Evolutionary conservation across 768 basidiomycete species (phyloP), one percentile per base, ranked within the genome.

Genomic region (Suillus cothurnatus): DNA sequence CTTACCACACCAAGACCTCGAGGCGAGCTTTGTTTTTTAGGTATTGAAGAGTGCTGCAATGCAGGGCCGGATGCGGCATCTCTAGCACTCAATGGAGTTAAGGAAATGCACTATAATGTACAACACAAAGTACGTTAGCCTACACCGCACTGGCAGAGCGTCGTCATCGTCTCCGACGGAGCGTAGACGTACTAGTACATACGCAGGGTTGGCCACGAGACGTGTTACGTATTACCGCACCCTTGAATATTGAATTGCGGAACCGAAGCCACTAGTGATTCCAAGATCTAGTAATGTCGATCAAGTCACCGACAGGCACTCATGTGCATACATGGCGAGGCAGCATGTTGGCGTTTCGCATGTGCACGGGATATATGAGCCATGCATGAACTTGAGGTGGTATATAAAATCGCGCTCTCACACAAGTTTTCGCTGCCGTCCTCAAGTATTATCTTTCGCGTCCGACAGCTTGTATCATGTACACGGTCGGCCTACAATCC

Each of bases 401-500:
- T 38, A 58, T 58, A 58, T 38, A 58, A 43, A 41, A 23, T 21
- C 58, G 58, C 39, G 58, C 39, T 39, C 41, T 59, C 39, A 43
- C 39, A 6, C 58, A 41, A 17, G 65, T 65, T 61, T 66, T 68
- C 66, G 66, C 64, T 72, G 73, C 72, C 73, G 66, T 65, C 59
- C 39, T 65, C 67, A 63, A 55, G 62, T 58, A 62, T 73, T 71
- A 72, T 75, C 69, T 65, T 68, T 68, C 58, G 65, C 70, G 69
- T 69, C 71, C 67, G 64, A 38, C 65, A 71, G 71, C 68, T 61
- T 52, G 36, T 68, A 64, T 69, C 72, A 82, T 82, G 81, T 79
- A 79, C 57, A 77, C 81, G 41, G 77, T 82, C 70, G 79, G 81
- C 70, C 66, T 82, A 50, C 75, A 80, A 62, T 76, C 76, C 66